These are phyloP conservation scores for Fusarium sulawesiense DNA, from an alignment of 2,329 filamentous ascomycete genomes.

Conservation along the genomic window DNA sequence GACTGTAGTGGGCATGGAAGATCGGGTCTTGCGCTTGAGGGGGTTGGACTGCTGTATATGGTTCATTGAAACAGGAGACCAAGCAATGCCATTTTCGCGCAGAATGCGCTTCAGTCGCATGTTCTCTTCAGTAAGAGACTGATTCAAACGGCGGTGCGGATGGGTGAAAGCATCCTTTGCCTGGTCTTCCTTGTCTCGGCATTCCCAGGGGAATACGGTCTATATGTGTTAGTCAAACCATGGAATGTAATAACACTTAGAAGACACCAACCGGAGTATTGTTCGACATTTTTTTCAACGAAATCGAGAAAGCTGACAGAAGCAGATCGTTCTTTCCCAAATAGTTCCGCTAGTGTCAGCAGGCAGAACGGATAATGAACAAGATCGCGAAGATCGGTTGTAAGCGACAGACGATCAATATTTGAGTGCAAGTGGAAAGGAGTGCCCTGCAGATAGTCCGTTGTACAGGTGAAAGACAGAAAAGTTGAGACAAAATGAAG, in stretches of 20 bases:
- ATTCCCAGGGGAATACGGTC: constrained; percentile 60
- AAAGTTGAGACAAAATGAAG: not conserved
- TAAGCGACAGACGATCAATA: not conserved
- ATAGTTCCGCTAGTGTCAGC: constrained; percentile 2
- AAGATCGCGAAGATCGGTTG: not conserved
- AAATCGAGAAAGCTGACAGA: constrained; percentile 15
- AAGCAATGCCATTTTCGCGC: constrained; percentile 63
- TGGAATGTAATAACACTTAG: not conserved
- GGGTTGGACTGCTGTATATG: constrained; percentile 50
- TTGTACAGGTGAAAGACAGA: constrained; percentile 2
- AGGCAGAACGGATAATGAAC: not conserved
- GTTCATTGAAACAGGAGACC: constrained; percentile 55
- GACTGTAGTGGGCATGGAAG: constrained; percentile 47
- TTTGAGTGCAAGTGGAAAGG: not conserved
- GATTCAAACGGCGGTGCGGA: constrained; percentile 61
- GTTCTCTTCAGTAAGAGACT: constrained; percentile 61
- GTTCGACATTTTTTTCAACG: constrained; percentile 34
- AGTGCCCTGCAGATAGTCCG: not conserved
- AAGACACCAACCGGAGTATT: constrained; percentile 35
- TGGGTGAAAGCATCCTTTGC: constrained; percentile 61
- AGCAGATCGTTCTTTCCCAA: constrained; percentile 10
- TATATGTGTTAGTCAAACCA: constrained; percentile 41
- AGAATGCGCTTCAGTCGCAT: constrained; percentile 62
- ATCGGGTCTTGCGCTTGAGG: constrained; percentile 50
- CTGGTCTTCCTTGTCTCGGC: constrained; percentile 64